Base-by-base conservation (phyloP, 2,329 filamentous ascomycete species). In the Penicillium sp. region DNA sequence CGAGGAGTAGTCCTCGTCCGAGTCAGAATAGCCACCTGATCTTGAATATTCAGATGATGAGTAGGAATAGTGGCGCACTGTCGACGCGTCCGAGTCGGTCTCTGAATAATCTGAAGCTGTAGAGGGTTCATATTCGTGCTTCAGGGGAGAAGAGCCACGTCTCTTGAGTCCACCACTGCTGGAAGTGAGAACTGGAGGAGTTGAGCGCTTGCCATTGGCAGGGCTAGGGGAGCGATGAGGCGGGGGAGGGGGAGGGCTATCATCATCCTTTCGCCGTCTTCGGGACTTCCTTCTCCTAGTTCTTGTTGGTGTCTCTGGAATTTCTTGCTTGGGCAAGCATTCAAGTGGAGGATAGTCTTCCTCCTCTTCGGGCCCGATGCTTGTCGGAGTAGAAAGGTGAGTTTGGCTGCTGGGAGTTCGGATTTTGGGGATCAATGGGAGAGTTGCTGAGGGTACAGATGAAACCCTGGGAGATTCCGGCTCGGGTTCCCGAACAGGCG, bases 111-210 rank as follows among this genome's bases (percentile, higher is more conserved):
- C 83, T 0, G 86, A 87, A 45, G 84, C 85, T 7, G 85, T 86
- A 16, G 94, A 97, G 15, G 93, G 93, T 61, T 92, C 88, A 68
- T 97, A 99, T 76, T 99, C 93, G 70, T 97, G 93, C 77, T 99
- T 99, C 49, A 99, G 80, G 0, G 94, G 94, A 1, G 94, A 99
- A 0, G 94, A 97, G 1, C 87, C 89, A 19, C 92, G 86, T 44
- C 92, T 85, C 69, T 88, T 72, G 72, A 81, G 67, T 70, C 76
- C 70, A 60, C 77, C 67, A 55, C 75, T 65, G 65, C 73, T 65
- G 78, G 87, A 68, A 69, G 79, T 69, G 72, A 86, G 63, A 71
- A 80, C 55, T 58, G 78, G 75, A 68, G 77, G 71, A 61, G 69
- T 77, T 9, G 73, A 70, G n/a, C 70, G 70, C 57, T 78, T 81